Evolutionary conservation across 106 monocot genomes (phyloP).

Genomic region (Amphibolis antarctica): DNA sequence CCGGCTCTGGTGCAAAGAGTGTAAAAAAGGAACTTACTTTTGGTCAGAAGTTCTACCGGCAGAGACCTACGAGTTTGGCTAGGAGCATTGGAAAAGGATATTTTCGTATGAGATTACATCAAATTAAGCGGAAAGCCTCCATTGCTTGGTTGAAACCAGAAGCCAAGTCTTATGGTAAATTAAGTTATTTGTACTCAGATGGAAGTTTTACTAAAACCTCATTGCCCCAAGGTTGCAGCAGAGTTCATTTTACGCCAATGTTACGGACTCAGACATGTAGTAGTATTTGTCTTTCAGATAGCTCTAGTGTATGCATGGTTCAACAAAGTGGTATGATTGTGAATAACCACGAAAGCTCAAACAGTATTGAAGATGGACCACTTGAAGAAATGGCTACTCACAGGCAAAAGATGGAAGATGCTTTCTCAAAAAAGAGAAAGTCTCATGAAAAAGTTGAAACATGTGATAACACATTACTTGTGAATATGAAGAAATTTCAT

Average conservation of each 20-base stretch:
- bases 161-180: not conserved
- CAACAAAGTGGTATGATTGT: not conserved
- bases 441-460: not conserved
- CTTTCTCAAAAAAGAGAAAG: not conserved
- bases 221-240: not conserved
- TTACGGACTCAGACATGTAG: not conserved
- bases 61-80: constrained; percentile 17
- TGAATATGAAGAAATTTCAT: no score
- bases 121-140: constrained; percentile 2
- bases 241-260: not conserved
- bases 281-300: not conserved
- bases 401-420: not conserved
- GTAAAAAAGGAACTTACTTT: constrained; percentile 7
- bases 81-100: constrained; percentile 17
- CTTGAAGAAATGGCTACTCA: not conserved
- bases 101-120: not conserved
- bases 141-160: constrained; percentile 4
- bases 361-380: not conserved
- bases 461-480: not conserved
- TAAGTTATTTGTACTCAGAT: not conserved
- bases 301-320: not conserved
- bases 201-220: not conserved
- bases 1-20: not conserved
- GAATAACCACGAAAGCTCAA: not conserved
- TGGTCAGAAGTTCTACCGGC: not conserved